Evolutionary conservation across 306 rosid species (phyloP).

Genomic region (Dicorynia guianensis): DNA sequence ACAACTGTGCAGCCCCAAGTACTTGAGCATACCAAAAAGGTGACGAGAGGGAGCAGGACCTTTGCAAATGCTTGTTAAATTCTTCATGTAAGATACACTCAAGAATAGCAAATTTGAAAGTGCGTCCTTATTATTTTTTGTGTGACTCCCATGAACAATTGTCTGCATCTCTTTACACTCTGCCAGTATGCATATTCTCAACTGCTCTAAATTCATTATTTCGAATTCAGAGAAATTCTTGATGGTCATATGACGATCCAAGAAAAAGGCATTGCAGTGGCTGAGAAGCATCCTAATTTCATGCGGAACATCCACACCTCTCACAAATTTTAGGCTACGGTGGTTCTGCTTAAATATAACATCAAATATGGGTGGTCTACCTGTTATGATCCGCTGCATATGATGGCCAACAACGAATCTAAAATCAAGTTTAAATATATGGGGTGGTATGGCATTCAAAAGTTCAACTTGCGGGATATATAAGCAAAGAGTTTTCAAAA

Average conservation of each 20-base stretch:
- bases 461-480: neutral
- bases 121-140: neutral
- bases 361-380: neutral
- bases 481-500: neutral
- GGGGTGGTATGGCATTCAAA: neutral
- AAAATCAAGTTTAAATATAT: neutral
- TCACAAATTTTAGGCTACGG: neutral
- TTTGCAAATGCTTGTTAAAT: neutral
- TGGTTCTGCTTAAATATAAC: neutral
- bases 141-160: neutral
- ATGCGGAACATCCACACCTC: neutral
- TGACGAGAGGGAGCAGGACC: neutral
- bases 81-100: slow-evolving; percentile 1
- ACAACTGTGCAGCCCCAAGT: neutral
- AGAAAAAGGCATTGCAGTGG: neutral
- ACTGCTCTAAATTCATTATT: neutral
- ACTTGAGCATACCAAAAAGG: neutral
- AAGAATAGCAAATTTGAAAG: neutral
- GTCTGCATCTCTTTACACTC: slow-evolving; percentile 13
- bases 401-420: neutral
- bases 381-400: neutral
- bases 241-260: neutral
- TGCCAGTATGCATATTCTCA: neutral
- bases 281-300: neutral
- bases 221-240: neutral